Percentiles rank a stretch among this genome's conserved stretches.
Conservation (phyloP, 1,284 basidiomycete species). For the Xerocomus alliaceus region DNA sequence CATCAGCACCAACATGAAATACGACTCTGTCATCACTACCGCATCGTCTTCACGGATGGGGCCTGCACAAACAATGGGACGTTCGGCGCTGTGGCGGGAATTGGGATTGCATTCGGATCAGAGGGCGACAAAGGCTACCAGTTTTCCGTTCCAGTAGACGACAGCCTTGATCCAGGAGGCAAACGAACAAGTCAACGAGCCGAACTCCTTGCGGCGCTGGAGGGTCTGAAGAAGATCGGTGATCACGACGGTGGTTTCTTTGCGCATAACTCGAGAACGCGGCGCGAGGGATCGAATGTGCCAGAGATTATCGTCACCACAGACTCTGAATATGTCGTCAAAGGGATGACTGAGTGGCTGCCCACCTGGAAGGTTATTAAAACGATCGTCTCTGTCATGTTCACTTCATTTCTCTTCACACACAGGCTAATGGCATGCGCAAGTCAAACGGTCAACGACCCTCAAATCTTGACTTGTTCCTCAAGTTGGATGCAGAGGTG, state of each 20-base stretch:
- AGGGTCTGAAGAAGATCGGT: slow-evolving; percentile 19
- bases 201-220: slow-evolving; percentile 43
- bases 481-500: slow-evolving; percentile 11
- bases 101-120: slow-evolving; percentile 19
- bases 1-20: not conserved
- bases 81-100: not conserved
- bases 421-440: slow-evolving; percentile 3
- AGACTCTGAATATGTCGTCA: slow-evolving; percentile 37
- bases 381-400: not conserved
- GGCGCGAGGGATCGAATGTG: not conserved
- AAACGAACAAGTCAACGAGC: slow-evolving; percentile 44
- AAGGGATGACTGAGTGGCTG: slow-evolving; percentile 45
- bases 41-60: slow-evolving; percentile 21
- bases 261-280: not conserved
- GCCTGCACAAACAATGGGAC: slow-evolving; percentile 14
- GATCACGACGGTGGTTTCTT: not conserved
- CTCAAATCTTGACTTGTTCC: slow-evolving; percentile 22
- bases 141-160: slow-evolving; percentile 32
- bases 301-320: slow-evolving; percentile 28
- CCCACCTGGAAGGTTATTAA: slow-evolving; percentile 40
- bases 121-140: not conserved
- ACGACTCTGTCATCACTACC: slow-evolving; percentile 6
- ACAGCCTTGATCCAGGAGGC: slow-evolving; percentile 30
- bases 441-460: slow-evolving; percentile 11
- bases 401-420: not conserved